phyloP scores from a whole-genome alignment of 2,329 filamentous ascomycete species.

The Chaetomium sp. region DNA sequence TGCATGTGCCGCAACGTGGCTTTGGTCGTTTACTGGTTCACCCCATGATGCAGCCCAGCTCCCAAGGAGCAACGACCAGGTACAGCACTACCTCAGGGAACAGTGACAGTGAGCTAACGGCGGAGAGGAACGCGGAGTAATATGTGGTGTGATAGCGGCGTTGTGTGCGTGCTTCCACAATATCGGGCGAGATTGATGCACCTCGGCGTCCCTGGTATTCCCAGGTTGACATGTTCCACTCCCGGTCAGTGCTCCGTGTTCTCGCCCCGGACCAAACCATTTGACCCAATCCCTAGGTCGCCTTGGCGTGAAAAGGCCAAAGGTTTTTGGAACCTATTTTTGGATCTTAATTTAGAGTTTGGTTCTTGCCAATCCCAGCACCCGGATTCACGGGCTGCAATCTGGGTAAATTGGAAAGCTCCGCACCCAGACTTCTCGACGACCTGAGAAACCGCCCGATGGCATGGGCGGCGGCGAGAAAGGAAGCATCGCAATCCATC shows the following conservation, averaged over 20 bases:
- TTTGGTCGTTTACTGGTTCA: neutral
- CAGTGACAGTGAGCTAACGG: neutral
- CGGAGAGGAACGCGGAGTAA: constrained; percentile 4
- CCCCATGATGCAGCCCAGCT: constrained; percentile 1
- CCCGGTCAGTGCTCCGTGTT: constrained; percentile 18
- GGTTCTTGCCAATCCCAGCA: constrained; percentile 34
- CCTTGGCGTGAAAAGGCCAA: constrained; percentile 13
- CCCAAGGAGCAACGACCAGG: constrained; percentile 5
- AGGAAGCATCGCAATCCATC: constrained; percentile 10
- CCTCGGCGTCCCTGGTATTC: neutral
- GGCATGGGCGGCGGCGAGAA: constrained; percentile 26
- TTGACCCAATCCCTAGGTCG: constrained; percentile 13
- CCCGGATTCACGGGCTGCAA: constrained; percentile 34
- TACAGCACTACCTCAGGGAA: constrained; percentile 14
- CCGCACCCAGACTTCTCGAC: constrained; percentile 29
- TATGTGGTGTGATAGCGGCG: constrained; percentile 21
- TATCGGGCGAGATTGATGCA: constrained; percentile 27
- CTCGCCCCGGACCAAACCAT: constrained; percentile 17
- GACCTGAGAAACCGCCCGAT: constrained; percentile 19
- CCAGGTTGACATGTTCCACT: constrained; percentile 20
- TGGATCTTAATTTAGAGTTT: constrained; percentile 32
- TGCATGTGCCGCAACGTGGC: constrained; percentile 4
- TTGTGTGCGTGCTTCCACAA: constrained; percentile 16
- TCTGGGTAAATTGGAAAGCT: constrained; percentile 37
- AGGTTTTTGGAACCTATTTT: constrained; percentile 31